phyloP scores from a whole-genome alignment of 768 basidiomycete genomes.

The Tremella mesenterica region DNA sequence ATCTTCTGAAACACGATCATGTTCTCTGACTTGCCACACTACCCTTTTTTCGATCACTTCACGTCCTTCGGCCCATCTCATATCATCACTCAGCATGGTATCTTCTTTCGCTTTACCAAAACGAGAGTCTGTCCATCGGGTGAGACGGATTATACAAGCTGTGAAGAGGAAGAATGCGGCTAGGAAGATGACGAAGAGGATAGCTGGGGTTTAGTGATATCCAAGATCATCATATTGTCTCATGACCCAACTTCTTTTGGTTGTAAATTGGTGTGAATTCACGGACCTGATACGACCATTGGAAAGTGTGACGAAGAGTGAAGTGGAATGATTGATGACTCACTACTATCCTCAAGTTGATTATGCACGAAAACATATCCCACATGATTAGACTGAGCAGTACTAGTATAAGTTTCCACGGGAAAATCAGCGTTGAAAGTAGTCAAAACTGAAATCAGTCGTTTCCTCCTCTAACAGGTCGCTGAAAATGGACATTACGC shows the following conservation, averaged over 20 bases:
- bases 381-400: background rate
- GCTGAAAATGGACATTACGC: no score
- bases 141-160: conserved; percentile 8
- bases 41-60: conserved; percentile 20
- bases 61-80: conserved; percentile 29
- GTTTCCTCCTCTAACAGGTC: no score
- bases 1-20: no score
- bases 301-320: background rate
- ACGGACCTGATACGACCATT: background rate
- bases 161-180: conserved; percentile 11
- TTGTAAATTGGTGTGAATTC: background rate
- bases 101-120: conserved; percentile 10
- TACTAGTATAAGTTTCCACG: conserved; percentile 6
- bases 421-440: conserved; percentile 29
- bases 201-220: conserved; percentile 10
- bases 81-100: conserved; percentile 25
- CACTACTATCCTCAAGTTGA: conserved; percentile 23
- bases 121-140: conserved; percentile 2
- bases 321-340: conserved; percentile 2
- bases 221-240: background rate
- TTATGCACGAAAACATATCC: conserved; percentile 21
- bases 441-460: conserved; percentile 19
- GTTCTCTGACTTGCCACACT: conserved; percentile 4
- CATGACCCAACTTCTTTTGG: no score
- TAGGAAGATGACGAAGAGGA: conserved; percentile 21